Conservation (phyloP, 352 stramenopile species). For the Phytophthora cajani region DNA sequence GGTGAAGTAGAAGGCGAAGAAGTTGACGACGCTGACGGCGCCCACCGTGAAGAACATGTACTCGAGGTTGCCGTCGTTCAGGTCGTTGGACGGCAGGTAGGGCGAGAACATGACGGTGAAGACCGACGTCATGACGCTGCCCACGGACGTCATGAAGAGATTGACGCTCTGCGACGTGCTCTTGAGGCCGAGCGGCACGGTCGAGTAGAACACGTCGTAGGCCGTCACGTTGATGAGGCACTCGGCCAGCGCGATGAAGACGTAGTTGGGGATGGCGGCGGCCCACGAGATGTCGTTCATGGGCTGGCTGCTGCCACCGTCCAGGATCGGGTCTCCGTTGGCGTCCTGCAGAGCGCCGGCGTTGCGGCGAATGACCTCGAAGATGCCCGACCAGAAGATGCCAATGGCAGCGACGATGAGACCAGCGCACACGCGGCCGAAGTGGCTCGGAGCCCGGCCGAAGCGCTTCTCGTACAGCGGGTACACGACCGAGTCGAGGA, state of each 20-base stretch:
- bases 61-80: conserved; percentile 72
- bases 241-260: conserved; percentile 58
- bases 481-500: conserved; percentile 49
- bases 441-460: conserved; percentile 34
- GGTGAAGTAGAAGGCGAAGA: conserved; percentile 52
- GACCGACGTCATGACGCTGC: conserved; percentile 49
- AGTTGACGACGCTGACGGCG: conserved; percentile 56
- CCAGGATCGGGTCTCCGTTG: conserved; percentile 40
- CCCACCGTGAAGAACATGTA: conserved; percentile 77
- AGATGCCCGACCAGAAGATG: conserved; percentile 48
- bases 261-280: conserved; percentile 9
- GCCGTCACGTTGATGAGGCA: conserved; percentile 71
- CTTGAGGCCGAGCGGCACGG: conserved; percentile 61
- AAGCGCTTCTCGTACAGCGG: conserved; percentile 40
- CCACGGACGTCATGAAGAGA: conserved; percentile 65
- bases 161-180: conserved; percentile 65
- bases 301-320: conserved; percentile 45
- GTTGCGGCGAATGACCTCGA: conserved; percentile 59
- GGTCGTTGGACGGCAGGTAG: conserved; percentile 55
- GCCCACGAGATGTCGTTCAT: conserved; percentile 71
- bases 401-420: conserved; percentile 33
- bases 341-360: conserved; percentile 39
- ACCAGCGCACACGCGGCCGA: conserved; percentile 35
- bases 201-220: conserved; percentile 68
- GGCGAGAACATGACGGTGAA: conserved; percentile 58